A percentile compares a stretch with the other conserved stretches of the same genome.
phyloP scores from a whole-genome alignment of 1,284 basidiomycete genomes.

The Vanrija humicola region DNA sequence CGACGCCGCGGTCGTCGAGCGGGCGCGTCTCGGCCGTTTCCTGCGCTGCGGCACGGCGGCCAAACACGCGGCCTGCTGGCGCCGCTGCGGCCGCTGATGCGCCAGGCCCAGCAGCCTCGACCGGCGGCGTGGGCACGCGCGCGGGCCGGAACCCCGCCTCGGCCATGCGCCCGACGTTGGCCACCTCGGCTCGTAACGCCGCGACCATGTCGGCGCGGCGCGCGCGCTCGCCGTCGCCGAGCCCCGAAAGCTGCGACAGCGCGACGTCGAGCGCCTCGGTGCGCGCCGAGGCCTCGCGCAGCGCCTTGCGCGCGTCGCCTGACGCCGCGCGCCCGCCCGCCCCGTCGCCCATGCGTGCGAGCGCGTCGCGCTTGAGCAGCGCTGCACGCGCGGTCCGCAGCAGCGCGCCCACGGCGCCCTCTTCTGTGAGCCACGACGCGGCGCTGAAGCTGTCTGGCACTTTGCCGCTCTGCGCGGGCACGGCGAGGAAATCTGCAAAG shows the following conservation, averaged over 20 bases:
- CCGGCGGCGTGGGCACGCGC: not conserved
- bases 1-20: conserved; percentile 73
- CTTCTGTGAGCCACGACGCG: conserved; percentile 77
- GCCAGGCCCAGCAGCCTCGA: not conserved
- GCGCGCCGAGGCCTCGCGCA: conserved; percentile 67
- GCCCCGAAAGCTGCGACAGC: conserved; percentile 57
- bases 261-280: conserved; percentile 68
- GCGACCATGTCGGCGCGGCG: conserved; percentile 78
- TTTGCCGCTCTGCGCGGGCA: conserved; percentile 53
- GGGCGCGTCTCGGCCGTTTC: conserved; percentile 85
- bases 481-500: conserved; percentile 82
- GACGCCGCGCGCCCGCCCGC: conserved; percentile 67
- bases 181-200: conserved; percentile 68
- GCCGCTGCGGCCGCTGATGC: conserved; percentile 10
- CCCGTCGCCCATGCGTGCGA: conserved; percentile 69
- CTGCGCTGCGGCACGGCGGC: conserved; percentile 56
- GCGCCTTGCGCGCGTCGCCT: conserved; percentile 74
- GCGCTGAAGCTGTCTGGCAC: conserved; percentile 59
- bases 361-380: conserved; percentile 78
- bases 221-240: conserved; percentile 78
- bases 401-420: conserved; percentile 66
- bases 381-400: conserved; percentile 75
- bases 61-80: conserved; percentile 64
- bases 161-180: conserved; percentile 49
- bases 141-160: conserved; percentile 39